Evolutionary conservation across 495 filamentous ascomycete genomes (phyloP), one percentile per base, ranked within the genome.

Genomic region (Terfezia boudieri): DNA sequence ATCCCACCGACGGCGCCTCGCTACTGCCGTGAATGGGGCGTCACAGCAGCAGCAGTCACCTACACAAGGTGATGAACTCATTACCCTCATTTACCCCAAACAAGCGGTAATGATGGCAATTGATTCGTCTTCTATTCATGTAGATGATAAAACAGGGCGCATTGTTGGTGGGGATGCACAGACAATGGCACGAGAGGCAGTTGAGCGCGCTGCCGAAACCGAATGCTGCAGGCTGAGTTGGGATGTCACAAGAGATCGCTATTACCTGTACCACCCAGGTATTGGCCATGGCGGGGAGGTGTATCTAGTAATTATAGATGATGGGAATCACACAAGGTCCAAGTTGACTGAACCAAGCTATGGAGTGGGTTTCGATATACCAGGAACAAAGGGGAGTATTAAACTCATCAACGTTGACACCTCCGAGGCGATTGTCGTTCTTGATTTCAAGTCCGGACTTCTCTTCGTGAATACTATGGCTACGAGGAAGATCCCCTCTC

Each of bases 201-300:
- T 61, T 26, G 59, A 62, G 32, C 61, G 36, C 9, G 59, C 60
- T 10, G 61, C 61, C n/a, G 50, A 59, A 23, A 59, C 60, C 14
- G 60, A 62, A 50, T 62, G 60, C 49, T 62, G 60, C 26, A 56
- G 60, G 20, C 53, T 62, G 10, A 54, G 46, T 9, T 62, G 60
- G 60, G 43, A 58, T 53, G 59, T 48, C 0, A 3, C 43, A 2
- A 56, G 56, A 0, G 46, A 36, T n/a, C 52, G 60, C 41, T 62
- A 59, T 23, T 62, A 59, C 22, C 51, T 59, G 8, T 62, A 62
- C n/a, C 60, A 62, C 16, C 60, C 60, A 9, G 60, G 60, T n/a
- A 38, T 56, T 16, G 53, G 38, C 9, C 50, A 54, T 8, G 57
- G 60, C 9, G 60, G 60, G 1, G 60, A 59, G 17, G 60, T 56